phyloP scores from a whole-genome alignment of 257 asterid genomes.

The Mentha longifolia region DNA sequence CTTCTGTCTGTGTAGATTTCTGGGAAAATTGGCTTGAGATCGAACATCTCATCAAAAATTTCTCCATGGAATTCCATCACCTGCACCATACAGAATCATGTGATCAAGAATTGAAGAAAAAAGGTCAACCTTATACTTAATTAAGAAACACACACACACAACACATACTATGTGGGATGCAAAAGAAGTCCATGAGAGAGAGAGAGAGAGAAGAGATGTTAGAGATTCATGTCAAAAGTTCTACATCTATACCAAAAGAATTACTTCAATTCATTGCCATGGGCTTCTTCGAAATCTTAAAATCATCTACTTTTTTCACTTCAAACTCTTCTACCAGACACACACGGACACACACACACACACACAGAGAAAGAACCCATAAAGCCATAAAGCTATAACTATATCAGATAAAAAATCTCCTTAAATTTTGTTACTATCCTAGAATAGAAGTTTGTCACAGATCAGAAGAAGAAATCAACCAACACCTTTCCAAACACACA shows the following conservation, averaged over 20 bases:
- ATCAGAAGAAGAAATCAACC: not conserved
- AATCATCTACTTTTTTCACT: not conserved
- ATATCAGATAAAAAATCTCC: no score
- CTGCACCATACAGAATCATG: not conserved
- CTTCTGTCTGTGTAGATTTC: slow-evolving; percentile 31
- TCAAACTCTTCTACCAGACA: no score
- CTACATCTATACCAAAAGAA: not conserved
- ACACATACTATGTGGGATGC: not conserved
- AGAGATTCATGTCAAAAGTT: not conserved
- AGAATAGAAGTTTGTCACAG: not conserved
- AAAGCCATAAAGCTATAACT: not conserved
- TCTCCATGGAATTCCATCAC: slow-evolving; percentile 31
- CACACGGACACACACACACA: not conserved
- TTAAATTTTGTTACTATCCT: no score
- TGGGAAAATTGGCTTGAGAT: slow-evolving; percentile 39
- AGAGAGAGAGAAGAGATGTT: not conserved
- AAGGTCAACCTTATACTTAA: not conserved
- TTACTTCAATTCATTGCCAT: not conserved
- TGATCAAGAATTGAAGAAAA: not conserved
- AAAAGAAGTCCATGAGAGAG: not conserved
- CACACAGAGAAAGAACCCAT: not conserved
- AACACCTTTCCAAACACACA: not conserved
- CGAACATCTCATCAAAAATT: slow-evolving; percentile 28
- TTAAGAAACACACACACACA: not conserved
- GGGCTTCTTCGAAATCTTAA: not conserved